Percentiles rank a stretch among this genome's conserved stretches.
phyloP scores from a whole-genome alignment of 2,329 filamentous ascomycete genomes.

The Exophiala sideris region DNA sequence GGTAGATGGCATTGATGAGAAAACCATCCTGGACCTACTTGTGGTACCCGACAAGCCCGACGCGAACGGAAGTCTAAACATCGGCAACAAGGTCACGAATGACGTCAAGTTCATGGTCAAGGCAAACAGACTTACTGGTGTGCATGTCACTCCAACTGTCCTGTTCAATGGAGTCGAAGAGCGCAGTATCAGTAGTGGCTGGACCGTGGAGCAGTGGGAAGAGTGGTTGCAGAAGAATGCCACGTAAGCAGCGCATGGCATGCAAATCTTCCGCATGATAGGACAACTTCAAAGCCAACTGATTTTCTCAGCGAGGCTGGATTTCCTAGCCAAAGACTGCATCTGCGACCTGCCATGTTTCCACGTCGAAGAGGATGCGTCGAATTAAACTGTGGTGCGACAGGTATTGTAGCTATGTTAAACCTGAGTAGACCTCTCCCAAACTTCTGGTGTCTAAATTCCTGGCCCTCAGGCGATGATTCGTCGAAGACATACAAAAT shows the following conservation, averaged over 20 bases:
- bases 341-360: too few relatives aligned
- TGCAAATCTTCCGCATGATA: background rate
- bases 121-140: constrained; percentile 67
- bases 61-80: constrained; percentile 67
- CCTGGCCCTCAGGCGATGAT: constrained; percentile 9
- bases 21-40: constrained; percentile 66
- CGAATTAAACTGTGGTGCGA: background rate
- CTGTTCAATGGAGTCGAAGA: constrained; percentile 80
- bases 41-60: constrained; percentile 65
- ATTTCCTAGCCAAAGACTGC: too few relatives aligned
- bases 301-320: too few relatives aligned
- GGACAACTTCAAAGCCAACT: too few relatives aligned
- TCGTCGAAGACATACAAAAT: constrained; percentile 22
- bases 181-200: constrained; percentile 72
- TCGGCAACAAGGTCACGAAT: constrained; percentile 76
- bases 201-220: constrained; percentile 77
- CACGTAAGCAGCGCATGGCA: constrained; percentile 36
- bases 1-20: constrained; percentile 66
- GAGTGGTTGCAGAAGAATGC: constrained; percentile 72
- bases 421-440: constrained; percentile 14
- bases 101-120: constrained; percentile 83
- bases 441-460: constrained; percentile 18
- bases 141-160: constrained; percentile 89
- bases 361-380: too few relatives aligned
- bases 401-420: constrained; percentile 16